Evolutionary conservation across 257 asterid species (phyloP).

Genomic region (Linderniella brevidens): DNA sequence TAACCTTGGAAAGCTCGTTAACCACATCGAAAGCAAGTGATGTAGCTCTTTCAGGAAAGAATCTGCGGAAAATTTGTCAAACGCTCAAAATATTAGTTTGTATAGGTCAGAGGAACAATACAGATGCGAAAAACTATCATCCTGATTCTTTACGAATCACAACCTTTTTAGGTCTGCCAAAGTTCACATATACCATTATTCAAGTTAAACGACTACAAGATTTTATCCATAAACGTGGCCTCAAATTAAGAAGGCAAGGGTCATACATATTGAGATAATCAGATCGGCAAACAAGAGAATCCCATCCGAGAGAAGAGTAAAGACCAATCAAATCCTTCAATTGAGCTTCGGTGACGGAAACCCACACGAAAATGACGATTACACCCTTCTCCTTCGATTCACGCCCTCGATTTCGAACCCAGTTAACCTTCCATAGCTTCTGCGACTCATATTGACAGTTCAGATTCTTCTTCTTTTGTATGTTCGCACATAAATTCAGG

Average conservation of each 20-base stretch:
- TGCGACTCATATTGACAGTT: constrained; percentile 12
- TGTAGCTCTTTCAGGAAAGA: constrained; percentile 68
- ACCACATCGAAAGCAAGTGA: constrained; percentile 57
- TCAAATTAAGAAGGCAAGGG: constrained; percentile 1
- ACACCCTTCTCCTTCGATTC: constrained; percentile 41
- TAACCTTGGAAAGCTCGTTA: constrained; percentile 53
- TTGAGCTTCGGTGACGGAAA: constrained; percentile 36
- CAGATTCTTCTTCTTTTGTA: too few relatives aligned
- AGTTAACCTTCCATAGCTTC: constrained; percentile 38
- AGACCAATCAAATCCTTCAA: constrained; percentile 33
- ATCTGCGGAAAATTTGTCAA: constrained; percentile 28
- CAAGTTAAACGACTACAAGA: constrained; percentile 9
- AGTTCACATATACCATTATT: too few relatives aligned
- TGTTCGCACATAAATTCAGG: too few relatives aligned
- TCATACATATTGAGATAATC: constrained; percentile 66
- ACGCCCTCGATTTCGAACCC: constrained; percentile 32
- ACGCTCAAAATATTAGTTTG: not conserved
- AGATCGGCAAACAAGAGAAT: constrained; percentile 59
- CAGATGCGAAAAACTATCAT: not conserved
- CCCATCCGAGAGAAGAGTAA: constrained; percentile 72
- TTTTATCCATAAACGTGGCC: not conserved
- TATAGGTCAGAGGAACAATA: constrained; percentile 6
- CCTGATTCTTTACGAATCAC: too few relatives aligned
- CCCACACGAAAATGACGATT: constrained; percentile 52
- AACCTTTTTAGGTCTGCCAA: too few relatives aligned